Evolutionary conservation across 768 basidiomycete species (phyloP), one percentile per base, ranked within the genome.

Genomic region (Leucosporidium yakuticum): DNA sequence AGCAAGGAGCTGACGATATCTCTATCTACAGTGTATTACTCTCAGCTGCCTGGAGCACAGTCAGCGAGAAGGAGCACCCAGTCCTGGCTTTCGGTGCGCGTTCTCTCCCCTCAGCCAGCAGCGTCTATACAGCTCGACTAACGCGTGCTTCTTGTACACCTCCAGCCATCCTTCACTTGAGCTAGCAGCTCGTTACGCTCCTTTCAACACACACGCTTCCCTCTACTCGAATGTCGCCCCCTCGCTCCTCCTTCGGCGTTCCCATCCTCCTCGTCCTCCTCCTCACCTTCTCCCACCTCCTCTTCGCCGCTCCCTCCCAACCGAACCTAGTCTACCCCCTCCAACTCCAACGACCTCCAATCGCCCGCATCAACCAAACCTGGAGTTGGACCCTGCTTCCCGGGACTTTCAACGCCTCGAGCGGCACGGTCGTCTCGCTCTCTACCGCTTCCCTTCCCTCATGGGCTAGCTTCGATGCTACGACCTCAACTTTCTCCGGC

Each of bases 401-500:
- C 5, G 75, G 78, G 59, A 91, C 92, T 0, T 95, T 94, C 79
- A 73, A 66, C 63, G 60, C 74, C 20, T 64, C 76, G 34, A 67
- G 76, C 11, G 55, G 68, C 31, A 29, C 73, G 8, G 51, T 31
- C 60, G 75, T 78, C 36, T 83, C 84, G 14, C 73, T 73, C 58
- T 27, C 63, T 80, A 39, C 77, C 78, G 69, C 84, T 81, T 77
- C 74, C 29, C 80, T 93, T 23, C 91, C 92, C 5, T 61, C 76
- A 4, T 98, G 94, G 94, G 83, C 91, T 60, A 77, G 80, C 6
- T 95, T 94, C 77, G 84, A 93, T 77, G 77, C 84, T 27, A 65
- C 73, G 9, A 82, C 84, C 0, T 78, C 80, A 47, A 86, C 85
- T 1, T 87, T 98, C 67, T 76, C 79, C 62, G 94, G 94, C 11